Conservation (phyloP, 2,329 filamentous ascomycete species). For the Penicillium decumbens region DNA sequence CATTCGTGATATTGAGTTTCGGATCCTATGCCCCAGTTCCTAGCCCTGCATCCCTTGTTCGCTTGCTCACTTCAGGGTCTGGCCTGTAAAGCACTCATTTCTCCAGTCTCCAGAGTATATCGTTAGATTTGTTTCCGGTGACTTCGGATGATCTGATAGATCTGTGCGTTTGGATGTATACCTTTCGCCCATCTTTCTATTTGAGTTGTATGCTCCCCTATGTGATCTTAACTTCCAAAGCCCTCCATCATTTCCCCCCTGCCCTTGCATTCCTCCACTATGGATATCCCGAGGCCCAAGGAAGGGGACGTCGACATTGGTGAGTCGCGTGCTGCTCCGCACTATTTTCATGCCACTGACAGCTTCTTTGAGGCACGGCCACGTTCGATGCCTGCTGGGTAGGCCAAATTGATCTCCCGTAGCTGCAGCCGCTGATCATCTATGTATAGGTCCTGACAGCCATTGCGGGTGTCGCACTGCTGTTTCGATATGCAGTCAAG, state of each 20-base stretch:
- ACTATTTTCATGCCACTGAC: background rate
- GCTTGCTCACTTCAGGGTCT: constrained; percentile 1
- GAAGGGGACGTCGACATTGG: constrained; percentile 24
- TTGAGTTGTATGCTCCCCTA: constrained; percentile 4
- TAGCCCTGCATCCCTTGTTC: constrained; percentile 17
- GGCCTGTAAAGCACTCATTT: constrained; percentile 14
- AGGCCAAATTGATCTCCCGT: background rate
- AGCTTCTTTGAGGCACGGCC: constrained; percentile 9
- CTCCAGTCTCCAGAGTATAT: constrained; percentile 2
- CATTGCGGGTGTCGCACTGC: constrained; percentile 18
- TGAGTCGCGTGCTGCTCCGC: constrained; percentile 6
- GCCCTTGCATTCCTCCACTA: constrained; percentile 6
- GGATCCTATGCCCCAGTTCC: background rate
- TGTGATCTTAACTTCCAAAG: background rate
- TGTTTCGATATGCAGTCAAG: constrained; percentile 26
- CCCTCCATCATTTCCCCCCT: background rate
- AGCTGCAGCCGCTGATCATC: background rate
- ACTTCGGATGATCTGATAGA: background rate
- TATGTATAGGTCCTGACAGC: constrained; percentile 16
- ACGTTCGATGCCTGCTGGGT: constrained; percentile 23
- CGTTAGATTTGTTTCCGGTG: constrained; percentile 1
- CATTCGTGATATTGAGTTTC: background rate
- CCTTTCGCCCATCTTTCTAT: constrained; percentile 4
- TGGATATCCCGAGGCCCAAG: constrained; percentile 18
- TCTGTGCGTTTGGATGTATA: background rate